Evolutionary conservation across 2,329 filamentous ascomycete species (phyloP).

Genomic region (Talaromyces sp.): DNA sequence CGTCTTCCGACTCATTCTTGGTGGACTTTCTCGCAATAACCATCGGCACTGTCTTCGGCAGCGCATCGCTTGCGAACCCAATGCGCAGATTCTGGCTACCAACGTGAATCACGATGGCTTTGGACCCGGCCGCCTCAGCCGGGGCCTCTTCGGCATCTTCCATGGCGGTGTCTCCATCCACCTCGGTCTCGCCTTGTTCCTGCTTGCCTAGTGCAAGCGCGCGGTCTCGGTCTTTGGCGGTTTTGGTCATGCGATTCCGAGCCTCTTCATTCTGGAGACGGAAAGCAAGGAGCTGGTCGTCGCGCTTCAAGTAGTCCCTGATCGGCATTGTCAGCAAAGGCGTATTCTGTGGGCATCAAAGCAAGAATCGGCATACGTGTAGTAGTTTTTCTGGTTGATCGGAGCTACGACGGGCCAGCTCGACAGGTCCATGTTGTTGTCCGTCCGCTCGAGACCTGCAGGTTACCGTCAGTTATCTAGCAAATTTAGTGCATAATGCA

Average conservation of each 20-base stretch:
- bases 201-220: conserved; percentile 67
- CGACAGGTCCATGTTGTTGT: conserved; percentile 95
- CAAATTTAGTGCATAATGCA: background rate
- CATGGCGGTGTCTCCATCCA: conserved; percentile 52
- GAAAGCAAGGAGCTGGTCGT: conserved; percentile 89
- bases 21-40: conserved; percentile 74
- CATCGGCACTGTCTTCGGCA: conserved; percentile 93
- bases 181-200: conserved; percentile 51
- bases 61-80: conserved; percentile 88
- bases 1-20: conserved; percentile 73
- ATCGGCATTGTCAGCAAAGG: background rate
- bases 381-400: conserved; percentile 99
- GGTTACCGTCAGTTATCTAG: background rate
- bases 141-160: conserved; percentile 50
- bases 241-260: conserved; percentile 76
- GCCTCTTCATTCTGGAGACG: conserved; percentile 84
- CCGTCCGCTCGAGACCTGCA: conserved; percentile 84
- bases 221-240: conserved; percentile 80
- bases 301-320: conserved; percentile 95
- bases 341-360: background rate
- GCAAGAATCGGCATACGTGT: conserved; percentile 60
- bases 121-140: conserved; percentile 68
- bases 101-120: conserved; percentile 89
- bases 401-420: conserved; percentile 88
- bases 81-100: conserved; percentile 94